phyloP scores from a whole-genome alignment of 495 filamentous ascomycete species.

The Aspergillus ellipticus region DNA sequence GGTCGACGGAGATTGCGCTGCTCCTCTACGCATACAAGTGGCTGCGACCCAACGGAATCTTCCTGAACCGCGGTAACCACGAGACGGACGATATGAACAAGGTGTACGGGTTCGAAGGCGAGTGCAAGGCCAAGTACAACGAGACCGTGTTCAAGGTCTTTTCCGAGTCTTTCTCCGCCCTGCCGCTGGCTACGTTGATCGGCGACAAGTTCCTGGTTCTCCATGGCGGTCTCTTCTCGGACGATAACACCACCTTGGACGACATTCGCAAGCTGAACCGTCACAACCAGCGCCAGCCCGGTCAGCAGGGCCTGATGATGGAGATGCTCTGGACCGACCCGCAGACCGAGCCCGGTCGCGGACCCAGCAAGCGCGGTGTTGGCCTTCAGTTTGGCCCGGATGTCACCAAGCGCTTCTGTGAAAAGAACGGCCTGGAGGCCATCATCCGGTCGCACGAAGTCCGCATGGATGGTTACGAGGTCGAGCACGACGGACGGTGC shows the following conservation, averaged over 20 bases:
- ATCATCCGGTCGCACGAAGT: constrained; percentile 98
- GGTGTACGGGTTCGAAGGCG: constrained; percentile 97
- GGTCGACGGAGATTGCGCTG: constrained; percentile 94
- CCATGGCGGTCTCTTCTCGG: constrained; percentile 95
- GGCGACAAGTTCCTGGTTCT: constrained; percentile 89
- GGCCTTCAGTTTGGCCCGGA: constrained; percentile 96
- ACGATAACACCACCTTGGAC: constrained; percentile 88
- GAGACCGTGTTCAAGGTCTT: constrained; percentile 96
- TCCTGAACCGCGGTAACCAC: constrained; percentile 97
- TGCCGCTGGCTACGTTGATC: constrained; percentile 89
- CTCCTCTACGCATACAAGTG: constrained; percentile 96
- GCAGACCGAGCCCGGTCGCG: constrained; percentile 76
- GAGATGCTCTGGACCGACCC: constrained; percentile 99
- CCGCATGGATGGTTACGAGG: constrained; percentile 95
- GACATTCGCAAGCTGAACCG: constrained; percentile 91
- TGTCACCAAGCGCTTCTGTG: constrained; percentile 95
- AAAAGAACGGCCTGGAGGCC: constrained; percentile 88
- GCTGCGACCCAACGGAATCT: constrained; percentile 81
- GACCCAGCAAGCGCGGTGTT: constrained; percentile 94
- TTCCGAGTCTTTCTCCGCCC: constrained; percentile 94
- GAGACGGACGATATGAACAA: constrained; percentile 99
- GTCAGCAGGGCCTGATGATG: constrained; percentile 97
- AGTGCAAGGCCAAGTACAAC: constrained; percentile 97
- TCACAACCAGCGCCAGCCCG: constrained; percentile 92
- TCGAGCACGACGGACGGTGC: constrained; percentile 93